These are phyloP conservation scores for Lactarius hengduanensis DNA, from an alignment of 768 basidiomycete genomes.

Conservation along the genomic window DNA sequence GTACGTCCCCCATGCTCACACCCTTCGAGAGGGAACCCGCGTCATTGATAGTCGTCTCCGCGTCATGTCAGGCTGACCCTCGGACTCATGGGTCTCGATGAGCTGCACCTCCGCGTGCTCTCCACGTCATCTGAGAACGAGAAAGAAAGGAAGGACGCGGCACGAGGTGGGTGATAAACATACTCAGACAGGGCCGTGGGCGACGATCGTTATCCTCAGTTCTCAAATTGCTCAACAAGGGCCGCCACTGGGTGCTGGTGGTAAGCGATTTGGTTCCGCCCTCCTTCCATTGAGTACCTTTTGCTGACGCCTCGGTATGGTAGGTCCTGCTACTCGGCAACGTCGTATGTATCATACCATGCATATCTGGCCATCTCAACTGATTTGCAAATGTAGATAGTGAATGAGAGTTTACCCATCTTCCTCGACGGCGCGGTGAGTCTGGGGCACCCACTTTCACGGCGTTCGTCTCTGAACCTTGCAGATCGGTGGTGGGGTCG, in stretches of 20 bases:
- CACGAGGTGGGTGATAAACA: conserved; percentile 49
- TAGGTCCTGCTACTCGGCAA: conserved; percentile 86
- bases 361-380: not conserved
- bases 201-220: conserved; percentile 35
- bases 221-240: conserved; percentile 46
- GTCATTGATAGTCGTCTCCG: not conserved
- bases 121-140: conserved; percentile 76
- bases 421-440: conserved; percentile 70
- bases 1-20: conserved; percentile 41
- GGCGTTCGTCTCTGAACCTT: not conserved
- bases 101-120: conserved; percentile 85
- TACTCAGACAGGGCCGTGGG: not conserved
- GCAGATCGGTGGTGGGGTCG: conserved; percentile 64
- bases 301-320: not conserved
- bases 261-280: conserved; percentile 40
- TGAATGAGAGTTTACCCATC: conserved; percentile 82
- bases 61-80: conserved; percentile 69
- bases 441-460: not conserved
- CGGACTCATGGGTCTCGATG: conserved; percentile 92
- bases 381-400: conserved; percentile 45
- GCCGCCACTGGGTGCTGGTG: conserved; percentile 84
- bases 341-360: conserved; percentile 52
- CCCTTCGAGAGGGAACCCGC: not conserved
- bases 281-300: conserved; percentile 22
- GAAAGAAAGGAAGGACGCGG: conserved; percentile 65